phyloP scores from a whole-genome alignment of 192 early-diverging fungal species.

The Backusella tarrabulga region DNA sequence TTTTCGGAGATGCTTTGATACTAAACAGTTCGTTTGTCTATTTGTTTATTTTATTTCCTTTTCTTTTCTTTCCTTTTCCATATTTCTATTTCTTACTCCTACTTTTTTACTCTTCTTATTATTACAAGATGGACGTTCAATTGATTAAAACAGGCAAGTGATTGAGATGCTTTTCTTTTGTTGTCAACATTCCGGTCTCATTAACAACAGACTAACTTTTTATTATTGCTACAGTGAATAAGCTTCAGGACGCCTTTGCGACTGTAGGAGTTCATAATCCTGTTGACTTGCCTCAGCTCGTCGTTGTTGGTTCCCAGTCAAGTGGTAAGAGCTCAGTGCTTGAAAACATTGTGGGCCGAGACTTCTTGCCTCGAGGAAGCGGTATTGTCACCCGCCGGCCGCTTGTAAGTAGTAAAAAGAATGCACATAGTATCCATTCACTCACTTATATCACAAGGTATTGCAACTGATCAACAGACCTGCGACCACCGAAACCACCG shows the following conservation, averaged over 20 bases:
- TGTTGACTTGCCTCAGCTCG: constrained; percentile 86
- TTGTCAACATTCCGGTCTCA: too few relatives aligned
- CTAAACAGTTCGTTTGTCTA: neutral
- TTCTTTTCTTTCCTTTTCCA: neutral
- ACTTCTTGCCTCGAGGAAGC: constrained; percentile 96
- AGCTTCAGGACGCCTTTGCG: constrained; percentile 85
- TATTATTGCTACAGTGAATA: constrained; percentile 58
- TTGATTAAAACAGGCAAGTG: constrained; percentile 52
- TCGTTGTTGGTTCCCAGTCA: constrained; percentile 83
- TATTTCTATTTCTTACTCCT: neutral
- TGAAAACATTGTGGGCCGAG: constrained; percentile 98
- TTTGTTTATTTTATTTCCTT: constrained; percentile 1
- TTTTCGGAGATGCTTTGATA: neutral
- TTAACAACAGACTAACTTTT: neutral
- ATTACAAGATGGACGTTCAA: constrained; percentile 43
- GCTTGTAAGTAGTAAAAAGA: constrained; percentile 51
- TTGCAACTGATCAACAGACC: constrained; percentile 98
- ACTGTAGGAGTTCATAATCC: constrained; percentile 90
- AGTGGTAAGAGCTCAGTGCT: constrained; percentile 97
- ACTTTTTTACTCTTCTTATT: neutral
- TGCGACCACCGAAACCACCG: constrained; percentile 50
- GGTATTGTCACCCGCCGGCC: constrained; percentile 98
- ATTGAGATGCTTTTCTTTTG: neutral
- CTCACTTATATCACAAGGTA: constrained; percentile 15
- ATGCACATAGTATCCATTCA: too few relatives aligned